Conservation (phyloP, 257 asterid genomes). For the Forsythia viridissima region DNA sequence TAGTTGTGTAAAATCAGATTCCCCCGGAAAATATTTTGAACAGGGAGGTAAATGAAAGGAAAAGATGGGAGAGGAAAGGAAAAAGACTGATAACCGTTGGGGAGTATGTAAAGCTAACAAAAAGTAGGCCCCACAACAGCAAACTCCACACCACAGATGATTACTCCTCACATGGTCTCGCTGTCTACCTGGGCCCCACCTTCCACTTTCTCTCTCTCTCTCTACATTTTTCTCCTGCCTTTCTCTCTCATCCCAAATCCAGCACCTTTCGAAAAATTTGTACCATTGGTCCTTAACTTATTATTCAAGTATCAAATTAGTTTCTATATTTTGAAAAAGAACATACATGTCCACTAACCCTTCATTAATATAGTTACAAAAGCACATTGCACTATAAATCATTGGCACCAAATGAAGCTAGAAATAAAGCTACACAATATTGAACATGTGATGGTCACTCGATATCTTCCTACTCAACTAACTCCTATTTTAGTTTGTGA, state of each 20-base stretch:
- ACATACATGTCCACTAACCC: background rate
- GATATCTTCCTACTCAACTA: no score
- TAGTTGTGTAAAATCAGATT: background rate
- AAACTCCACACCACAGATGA: constrained; percentile 23
- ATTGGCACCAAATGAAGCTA: no score
- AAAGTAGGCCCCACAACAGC: constrained; percentile 29
- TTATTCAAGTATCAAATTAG: background rate
- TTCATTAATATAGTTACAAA: no score
- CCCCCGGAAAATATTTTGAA: background rate
- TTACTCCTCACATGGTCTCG: constrained; percentile 51
- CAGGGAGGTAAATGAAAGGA: background rate
- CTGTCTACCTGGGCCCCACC: constrained; percentile 28
- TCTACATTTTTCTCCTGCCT: background rate
- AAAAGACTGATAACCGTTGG: constrained; percentile 37
- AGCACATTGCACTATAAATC: background rate
- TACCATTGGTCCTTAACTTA: background rate
- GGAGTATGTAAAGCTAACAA: background rate
- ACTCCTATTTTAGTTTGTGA: background rate
- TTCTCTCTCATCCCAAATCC: background rate
- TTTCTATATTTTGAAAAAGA: background rate
- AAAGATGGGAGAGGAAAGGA: background rate
- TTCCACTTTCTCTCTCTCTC: constrained; percentile 3
- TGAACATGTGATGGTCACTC: no score
- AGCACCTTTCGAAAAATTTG: background rate
- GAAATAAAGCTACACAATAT: no score